Evolutionary conservation across 2,329 filamentous ascomycete genomes (phyloP), one percentile per base, ranked within the genome.

Genomic region (Fusarium poae): DNA sequence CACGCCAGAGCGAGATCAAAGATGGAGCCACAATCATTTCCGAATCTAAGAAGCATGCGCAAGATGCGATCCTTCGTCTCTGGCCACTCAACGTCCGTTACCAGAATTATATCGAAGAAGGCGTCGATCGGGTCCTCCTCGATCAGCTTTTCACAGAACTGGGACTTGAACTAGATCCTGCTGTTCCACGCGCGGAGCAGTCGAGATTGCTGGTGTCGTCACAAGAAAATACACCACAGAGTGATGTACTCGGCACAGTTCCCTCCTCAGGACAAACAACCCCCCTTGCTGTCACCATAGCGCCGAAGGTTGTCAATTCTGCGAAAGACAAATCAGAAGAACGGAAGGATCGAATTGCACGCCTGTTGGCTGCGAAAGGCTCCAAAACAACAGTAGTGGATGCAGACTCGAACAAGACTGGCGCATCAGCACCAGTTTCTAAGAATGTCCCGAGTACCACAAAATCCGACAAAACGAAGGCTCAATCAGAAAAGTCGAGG

Each of bases 321-420:
- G 84, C 52, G 4, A 71, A 70, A n/a, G 74, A 78, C 39, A 80
- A 78, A 66, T 82, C 86, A 10, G 83, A 91, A 67, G 89, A 92
- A 73, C 86, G 92, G 23, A 92, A 92, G 71, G 91, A 93, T 68
- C 88, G 92, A 42, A 92, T 95, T 62, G 91, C 92, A 6, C 88
- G 90, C 49, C 84, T 94, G 57, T 83, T 94, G 56, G 92, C 92
- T n/a, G 89, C 88, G 2, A 94, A 92, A 76, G 86, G 85, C 52
- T 86, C 87, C 34, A 91, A 90, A 34, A 43, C 72, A 27, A 65
- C 72, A 27, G 54, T 75, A 30, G 20, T 63, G 29, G 55, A 60
- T 1, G 32, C 44, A 20, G 35, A 42, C 27, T 46, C 68, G 16
- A 48, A 58, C 35, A 63, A 61, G 35, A 16, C 46, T 29, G 10